Evolutionary conservation across 2,329 filamentous ascomycete genomes (phyloP).

Genomic region (Fusarium secorum): DNA sequence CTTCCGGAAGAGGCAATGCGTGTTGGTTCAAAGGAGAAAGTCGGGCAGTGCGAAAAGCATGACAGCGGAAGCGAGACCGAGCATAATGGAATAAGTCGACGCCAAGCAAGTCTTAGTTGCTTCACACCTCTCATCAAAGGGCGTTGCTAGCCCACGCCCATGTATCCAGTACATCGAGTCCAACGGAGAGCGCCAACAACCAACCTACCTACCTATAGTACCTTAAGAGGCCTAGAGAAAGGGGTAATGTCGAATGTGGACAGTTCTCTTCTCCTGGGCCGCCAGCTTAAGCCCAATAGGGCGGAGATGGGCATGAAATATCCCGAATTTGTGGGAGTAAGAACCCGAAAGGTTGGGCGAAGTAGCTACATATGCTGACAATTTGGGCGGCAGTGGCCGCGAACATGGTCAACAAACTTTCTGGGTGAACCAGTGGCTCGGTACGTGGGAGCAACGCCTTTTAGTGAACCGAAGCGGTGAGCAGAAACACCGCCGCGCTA

Average conservation of each 20-base stretch:
- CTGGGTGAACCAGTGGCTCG: conserved; percentile 28
- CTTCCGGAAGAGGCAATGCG: conserved; percentile 32
- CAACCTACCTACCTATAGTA: background rate
- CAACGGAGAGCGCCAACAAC: background rate
- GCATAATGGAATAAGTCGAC: conserved; percentile 20
- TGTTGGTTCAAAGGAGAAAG: conserved; percentile 10
- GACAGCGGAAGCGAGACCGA: conserved; percentile 8
- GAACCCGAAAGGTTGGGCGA: conserved; percentile 19
- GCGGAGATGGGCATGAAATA: conserved; percentile 17
- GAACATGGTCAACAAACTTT: conserved; percentile 31
- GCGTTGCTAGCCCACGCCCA: conserved; percentile 20
- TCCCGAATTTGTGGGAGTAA: conserved; percentile 21
- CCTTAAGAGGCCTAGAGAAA: conserved; percentile 20
- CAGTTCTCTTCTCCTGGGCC: background rate
- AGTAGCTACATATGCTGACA: conserved; percentile 13
- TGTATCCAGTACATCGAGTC: conserved; percentile 34
- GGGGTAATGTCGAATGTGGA: conserved; percentile 16
- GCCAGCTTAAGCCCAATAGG: conserved; percentile 20
- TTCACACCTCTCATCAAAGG: conserved; percentile 13
- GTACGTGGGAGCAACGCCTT: conserved; percentile 20
- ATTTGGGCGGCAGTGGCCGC: background rate
- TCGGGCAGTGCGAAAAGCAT: conserved; percentile 2
- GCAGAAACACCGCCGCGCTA: background rate
- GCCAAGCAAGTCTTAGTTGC: conserved; percentile 22
- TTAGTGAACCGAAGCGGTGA: conserved; percentile 10